phyloP scores from a whole-genome alignment of 495 filamentous ascomycete species.

The Extremus antarcticus region DNA sequence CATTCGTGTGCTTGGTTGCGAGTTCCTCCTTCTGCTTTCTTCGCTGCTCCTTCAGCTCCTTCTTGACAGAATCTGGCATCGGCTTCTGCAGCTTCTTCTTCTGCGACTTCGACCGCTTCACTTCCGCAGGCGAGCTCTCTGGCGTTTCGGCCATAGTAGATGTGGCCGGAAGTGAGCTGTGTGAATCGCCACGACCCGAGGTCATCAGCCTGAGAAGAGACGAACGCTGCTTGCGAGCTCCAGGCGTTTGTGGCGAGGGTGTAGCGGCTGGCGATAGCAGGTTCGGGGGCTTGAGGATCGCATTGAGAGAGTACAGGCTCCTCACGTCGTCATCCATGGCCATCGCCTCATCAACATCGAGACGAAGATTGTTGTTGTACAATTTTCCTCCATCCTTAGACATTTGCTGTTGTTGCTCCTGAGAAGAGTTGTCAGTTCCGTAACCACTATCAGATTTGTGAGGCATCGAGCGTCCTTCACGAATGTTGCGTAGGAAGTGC shows the following conservation, averaged over 20 bases:
- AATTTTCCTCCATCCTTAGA: not conserved
- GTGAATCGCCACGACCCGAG: not conserved
- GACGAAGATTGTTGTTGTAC: not conserved
- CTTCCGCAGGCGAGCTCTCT: not conserved
- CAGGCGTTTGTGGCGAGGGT: not conserved
- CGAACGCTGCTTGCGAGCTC: constrained; percentile 9
- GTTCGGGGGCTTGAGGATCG: constrained; percentile 17
- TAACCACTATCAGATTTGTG: constrained; percentile 19
- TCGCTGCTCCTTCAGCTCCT: not conserved
- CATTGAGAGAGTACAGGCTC: constrained; percentile 26
- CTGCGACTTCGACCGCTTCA: constrained; percentile 4
- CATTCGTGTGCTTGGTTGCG: not conserved
- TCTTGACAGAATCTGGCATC: constrained; percentile 13
- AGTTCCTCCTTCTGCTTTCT: not conserved
- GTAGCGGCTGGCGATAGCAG: not conserved
- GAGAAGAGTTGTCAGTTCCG: constrained; percentile 7
- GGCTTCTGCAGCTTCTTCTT: constrained; percentile 25
- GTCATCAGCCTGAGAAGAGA: constrained; percentile 2
- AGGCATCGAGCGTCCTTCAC: not conserved
- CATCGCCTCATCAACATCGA: not conserved
- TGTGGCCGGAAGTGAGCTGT: constrained; percentile 1
- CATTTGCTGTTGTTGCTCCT: not conserved
- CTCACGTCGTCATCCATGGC: constrained; percentile 7
- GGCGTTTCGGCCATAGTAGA: not conserved
- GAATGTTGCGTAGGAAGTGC: not conserved